Evolutionary conservation across 2,329 filamentous ascomycete species (phyloP).

Genomic region (Colletotrichum sp.): DNA sequence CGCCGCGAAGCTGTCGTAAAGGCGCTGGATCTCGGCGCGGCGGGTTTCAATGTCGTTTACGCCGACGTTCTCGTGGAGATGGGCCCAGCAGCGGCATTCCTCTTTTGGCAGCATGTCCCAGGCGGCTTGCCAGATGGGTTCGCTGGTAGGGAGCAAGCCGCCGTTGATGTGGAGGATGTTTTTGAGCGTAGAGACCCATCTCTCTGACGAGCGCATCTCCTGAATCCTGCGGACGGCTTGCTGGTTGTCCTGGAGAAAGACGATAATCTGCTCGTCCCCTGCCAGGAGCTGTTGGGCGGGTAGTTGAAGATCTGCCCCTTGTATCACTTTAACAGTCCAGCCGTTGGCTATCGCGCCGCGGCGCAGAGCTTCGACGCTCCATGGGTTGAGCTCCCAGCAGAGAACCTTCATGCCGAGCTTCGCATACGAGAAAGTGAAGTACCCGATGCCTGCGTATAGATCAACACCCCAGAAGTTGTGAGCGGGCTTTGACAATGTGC

Average conservation of each 20-base stretch:
- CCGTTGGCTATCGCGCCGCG: constrained; percentile 75
- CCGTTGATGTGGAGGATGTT: constrained; percentile 66
- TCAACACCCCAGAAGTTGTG: constrained; percentile 68
- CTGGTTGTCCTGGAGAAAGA: constrained; percentile 74
- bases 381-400: constrained; percentile 90
- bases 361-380: constrained; percentile 83
- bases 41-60: constrained; percentile 55
- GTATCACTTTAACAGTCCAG: constrained; percentile 65
- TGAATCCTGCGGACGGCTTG: constrained; percentile 50
- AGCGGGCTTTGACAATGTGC: background rate
- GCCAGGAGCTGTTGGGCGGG: constrained; percentile 41
- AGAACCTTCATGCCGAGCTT: constrained; percentile 74
- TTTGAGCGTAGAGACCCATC: constrained; percentile 27
- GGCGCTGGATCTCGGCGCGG: constrained; percentile 50
- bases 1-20: constrained; percentile 45
- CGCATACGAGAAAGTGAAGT: constrained; percentile 88
- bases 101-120: constrained; percentile 46
- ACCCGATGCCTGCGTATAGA: constrained; percentile 91
- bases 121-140: constrained; percentile 56
- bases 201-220: constrained; percentile 34
- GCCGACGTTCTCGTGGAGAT: constrained; percentile 71
- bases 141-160: constrained; percentile 65
- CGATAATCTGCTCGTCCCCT: constrained; percentile 61
- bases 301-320: constrained; percentile 39
- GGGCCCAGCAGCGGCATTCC: constrained; percentile 57